Percentiles rank a stretch among this genome's conserved stretches.
These are phyloP conservation scores for Gaillardinia entomophila DNA, from an alignment of 805 yeast genomes.

Conservation along the genomic window DNA sequence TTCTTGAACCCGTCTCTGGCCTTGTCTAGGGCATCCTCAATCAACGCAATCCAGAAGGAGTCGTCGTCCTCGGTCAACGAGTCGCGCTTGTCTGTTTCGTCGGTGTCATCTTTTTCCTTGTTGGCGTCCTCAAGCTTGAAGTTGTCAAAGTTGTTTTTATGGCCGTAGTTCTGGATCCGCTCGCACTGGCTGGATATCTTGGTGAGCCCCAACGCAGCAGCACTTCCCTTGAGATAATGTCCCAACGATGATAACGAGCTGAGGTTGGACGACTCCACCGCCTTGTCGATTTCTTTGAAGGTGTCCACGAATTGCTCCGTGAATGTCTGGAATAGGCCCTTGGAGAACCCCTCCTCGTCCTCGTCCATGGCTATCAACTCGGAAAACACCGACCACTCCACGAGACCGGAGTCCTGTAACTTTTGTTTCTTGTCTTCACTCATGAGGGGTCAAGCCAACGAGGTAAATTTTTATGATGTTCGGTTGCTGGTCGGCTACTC, in stretches of 20 bases:
- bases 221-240: constrained; percentile 91
- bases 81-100: constrained; percentile 5
- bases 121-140: constrained; percentile 13
- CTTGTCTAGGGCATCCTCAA: constrained; percentile 47
- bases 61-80: constrained; percentile 17
- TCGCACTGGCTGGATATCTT: constrained; percentile 86
- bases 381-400: constrained; percentile 83
- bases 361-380: constrained; percentile 95
- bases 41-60: constrained; percentile 37
- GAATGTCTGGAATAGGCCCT: constrained; percentile 72
- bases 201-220: constrained; percentile 85
- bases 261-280: constrained; percentile 44
- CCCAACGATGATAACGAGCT: constrained; percentile 69
- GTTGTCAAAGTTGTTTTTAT: constrained; percentile 37
- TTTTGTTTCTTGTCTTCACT: constrained; percentile 6
- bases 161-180: constrained; percentile 86
- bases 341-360: constrained; percentile 87
- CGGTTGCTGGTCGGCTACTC: too few relatives aligned
- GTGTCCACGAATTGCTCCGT: constrained; percentile 86
- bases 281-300: constrained; percentile 60
- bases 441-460: too few relatives aligned
- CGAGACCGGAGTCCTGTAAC: constrained; percentile 53
- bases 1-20: constrained; percentile 47
- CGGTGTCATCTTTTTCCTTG: constrained; percentile 7
- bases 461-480: too few relatives aligned